phyloP scores from a whole-genome alignment of 257 asterid genomes.

The Solanum acaule region DNA sequence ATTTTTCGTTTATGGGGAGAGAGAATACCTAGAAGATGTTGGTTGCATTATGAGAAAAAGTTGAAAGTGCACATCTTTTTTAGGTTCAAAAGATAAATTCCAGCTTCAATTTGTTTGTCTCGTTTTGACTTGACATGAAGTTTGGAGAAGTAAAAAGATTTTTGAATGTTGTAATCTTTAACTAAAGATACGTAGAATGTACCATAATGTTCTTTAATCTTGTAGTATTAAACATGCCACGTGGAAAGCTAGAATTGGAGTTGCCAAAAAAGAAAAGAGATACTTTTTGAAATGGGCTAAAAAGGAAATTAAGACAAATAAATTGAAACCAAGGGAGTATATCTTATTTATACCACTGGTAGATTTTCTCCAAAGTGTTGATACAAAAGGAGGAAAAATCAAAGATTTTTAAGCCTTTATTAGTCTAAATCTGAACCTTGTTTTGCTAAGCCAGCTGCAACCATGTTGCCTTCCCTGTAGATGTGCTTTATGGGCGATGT shows the following conservation, averaged over 20 bases:
- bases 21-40: background rate
- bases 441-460: background rate
- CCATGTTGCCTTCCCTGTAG: background rate
- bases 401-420: background rate
- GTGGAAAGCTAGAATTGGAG: background rate
- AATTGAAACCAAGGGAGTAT: background rate
- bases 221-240: background rate
- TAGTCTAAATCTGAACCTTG: background rate
- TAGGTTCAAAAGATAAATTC: background rate
- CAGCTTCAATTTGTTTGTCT: background rate
- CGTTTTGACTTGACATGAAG: background rate
- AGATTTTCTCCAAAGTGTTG: background rate
- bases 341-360: background rate
- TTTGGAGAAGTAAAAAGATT: background rate
- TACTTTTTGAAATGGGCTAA: background rate
- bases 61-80: background rate
- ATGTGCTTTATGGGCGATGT: background rate
- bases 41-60: background rate
- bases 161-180: background rate
- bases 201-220: background rate
- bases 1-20: background rate
- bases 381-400: background rate
- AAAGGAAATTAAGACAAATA: background rate
- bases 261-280: background rate
- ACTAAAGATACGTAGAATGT: background rate